Evolutionary conservation across 139 green algal species (phyloP), one percentile per base, ranked within the genome.

Genomic region (Chlamydomonas schloesseri): DNA sequence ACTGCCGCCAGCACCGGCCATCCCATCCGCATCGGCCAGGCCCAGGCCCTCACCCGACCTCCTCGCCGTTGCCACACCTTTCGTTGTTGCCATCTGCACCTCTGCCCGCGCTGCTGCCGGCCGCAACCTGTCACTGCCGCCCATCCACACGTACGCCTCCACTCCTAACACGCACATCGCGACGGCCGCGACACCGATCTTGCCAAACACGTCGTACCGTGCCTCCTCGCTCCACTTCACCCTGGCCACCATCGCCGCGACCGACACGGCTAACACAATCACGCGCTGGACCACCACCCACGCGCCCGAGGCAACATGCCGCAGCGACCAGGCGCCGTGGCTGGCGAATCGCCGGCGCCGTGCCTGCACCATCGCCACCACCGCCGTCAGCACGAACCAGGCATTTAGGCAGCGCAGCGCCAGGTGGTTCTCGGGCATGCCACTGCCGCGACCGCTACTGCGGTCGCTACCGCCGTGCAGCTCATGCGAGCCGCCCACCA

Each of bases 221-320:
- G 37, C 33, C 26, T 10, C 1, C 14, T 60, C 24, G 50, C 11
- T 33, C 10, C 33, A 72, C 9, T 28, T 23, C 34, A 36, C 23
- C 23, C 37, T 23, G 3, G 26, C 6, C 34, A 15, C 75, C 0
- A 15, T 8, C 26, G 58, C 75, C 26, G 5, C 24, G 26, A 23
- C 9, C 58, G 34, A 20, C 23, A 72, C 1, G 14, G 20, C 24
- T 13, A 60, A 24, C 26, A 82, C n/a, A 3, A 72, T 24, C 58
- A 82, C 24, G 17, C 75, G 58, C 75, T 82, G 75, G 34, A 82
- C 57, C 10, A 82, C 71, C 9, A 72, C 58, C 75, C 75, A 82
- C 24, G 26, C 75, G 34, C 75, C 75, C 9, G 58, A 60, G 1
- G 75, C 75, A 17, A 82, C 29, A 36, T 82, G 75, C 0, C 75